Evolutionary conservation across 179 eudicot species (phyloP), one percentile per base, ranked within the genome.

Genomic region (Silene coronaria): DNA sequence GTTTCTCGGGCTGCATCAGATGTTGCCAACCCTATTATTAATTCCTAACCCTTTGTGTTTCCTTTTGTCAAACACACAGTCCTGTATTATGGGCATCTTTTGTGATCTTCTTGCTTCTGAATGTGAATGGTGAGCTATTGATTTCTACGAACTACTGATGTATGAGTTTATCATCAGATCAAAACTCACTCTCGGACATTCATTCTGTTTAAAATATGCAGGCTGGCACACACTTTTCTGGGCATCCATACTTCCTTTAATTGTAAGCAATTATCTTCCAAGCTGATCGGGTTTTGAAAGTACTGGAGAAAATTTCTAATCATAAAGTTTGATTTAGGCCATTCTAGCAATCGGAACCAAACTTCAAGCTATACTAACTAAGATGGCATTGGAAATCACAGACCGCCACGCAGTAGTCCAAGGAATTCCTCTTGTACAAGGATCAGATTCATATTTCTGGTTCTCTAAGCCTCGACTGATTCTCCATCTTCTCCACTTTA

Each of bases 361-460:
- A 80, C 91, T 92, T 79, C 97, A 92, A 78, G 86, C 90, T 57
- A 86, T 92, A 53, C 76, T 92, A 81, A 87, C 96, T 77, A 84
- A 65, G 62, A 92, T 92, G 97, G 97, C 97, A 27, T 70, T 91
- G 79, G 94, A 92, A 77, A 91, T 91, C 79, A 82, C 86, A 23
- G 91, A 91, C 19, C 86, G 92, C 46, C 97, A 92, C 77, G 83
- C 92, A 69, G 97, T 92, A 23, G 89, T 92, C 72, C 94, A 89
- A 82, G 97, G 97, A 32, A 92, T 92, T 28, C 97, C 97, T 42
- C 92, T 92, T 28, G 97, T 92, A 73, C 91, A 89, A 89, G 97
- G 89, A 67, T 90, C 96, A 4, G 90, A 92, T 82, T 75, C 81
- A 74, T 89, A 87, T 72, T 92, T 92, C 62, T 92, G 97, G 97